A percentile compares a stretch with the other conserved stretches of the same genome.
Conservation (phyloP, 176 grass and related monocot species). For the Pontederia paniculata region DNA sequence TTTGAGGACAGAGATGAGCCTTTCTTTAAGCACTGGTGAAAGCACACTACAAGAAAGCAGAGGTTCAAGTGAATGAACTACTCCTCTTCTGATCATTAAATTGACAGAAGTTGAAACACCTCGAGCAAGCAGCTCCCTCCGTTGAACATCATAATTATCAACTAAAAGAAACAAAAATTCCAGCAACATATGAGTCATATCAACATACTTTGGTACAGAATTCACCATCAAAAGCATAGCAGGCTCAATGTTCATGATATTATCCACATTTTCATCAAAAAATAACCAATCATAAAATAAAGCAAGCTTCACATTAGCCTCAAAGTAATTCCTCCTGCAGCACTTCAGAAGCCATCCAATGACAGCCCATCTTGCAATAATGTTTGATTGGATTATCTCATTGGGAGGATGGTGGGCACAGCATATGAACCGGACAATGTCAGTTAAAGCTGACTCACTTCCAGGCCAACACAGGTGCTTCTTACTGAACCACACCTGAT, state of each 20-base stretch:
- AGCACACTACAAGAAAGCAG: slow-evolving; percentile 44
- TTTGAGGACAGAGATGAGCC: slow-evolving; percentile 33
- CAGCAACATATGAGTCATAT: slow-evolving; percentile 61
- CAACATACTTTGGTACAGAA: slow-evolving; percentile 55
- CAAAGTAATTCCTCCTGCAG: slow-evolving; percentile 44
- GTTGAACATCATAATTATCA: slow-evolving; percentile 61
- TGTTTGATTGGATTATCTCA: slow-evolving; percentile 45
- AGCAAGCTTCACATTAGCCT: slow-evolving; percentile 60
- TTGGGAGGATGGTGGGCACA: slow-evolving; percentile 48
- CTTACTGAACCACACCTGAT: slow-evolving; percentile 65
- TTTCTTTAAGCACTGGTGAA: slow-evolving; percentile 49
- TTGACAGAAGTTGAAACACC: slow-evolving; percentile 37
- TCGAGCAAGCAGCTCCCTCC: slow-evolving; percentile 35
- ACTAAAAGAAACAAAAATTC: slow-evolving; percentile 84
- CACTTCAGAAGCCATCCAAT: slow-evolving; percentile 65
- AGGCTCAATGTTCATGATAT: slow-evolving; percentile 77
- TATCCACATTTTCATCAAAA: slow-evolving; percentile 39
- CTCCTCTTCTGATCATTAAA: slow-evolving; percentile 44
- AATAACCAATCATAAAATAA: slow-evolving; percentile 86
- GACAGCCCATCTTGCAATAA: slow-evolving; percentile 67
- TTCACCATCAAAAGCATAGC: slow-evolving; percentile 84
- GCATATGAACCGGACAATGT: slow-evolving; percentile 75
- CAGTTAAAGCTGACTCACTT: slow-evolving; percentile 50
- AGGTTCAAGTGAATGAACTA: slow-evolving; percentile 42
- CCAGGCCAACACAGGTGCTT: slow-evolving; percentile 48